phyloP scores from a whole-genome alignment of 768 basidiomycete species.

The Psilocybe sp. region DNA sequence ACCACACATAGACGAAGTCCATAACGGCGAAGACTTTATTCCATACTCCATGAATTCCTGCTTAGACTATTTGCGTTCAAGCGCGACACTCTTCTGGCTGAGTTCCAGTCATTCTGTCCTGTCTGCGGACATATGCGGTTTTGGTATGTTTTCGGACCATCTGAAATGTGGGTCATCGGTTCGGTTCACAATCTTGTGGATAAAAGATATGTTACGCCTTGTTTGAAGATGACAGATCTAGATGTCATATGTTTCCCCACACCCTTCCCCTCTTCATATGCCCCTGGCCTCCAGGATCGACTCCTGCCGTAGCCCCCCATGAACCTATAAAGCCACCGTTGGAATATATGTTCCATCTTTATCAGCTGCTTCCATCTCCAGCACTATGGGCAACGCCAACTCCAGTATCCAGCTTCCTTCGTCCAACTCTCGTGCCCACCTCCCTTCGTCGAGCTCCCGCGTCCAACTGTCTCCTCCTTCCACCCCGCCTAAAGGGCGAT shows the following conservation, averaged over 20 bases:
- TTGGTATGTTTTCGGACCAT: too few species aligned
- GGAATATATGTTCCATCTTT: slow-evolving; percentile 7
- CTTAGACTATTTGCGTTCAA: too few species aligned
- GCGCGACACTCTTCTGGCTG: too few species aligned
- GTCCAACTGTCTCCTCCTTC: slow-evolving; percentile 3
- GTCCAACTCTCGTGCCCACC: too few species aligned
- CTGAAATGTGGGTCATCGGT: too few species aligned
- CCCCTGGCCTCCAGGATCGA: background rate
- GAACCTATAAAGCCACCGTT: slow-evolving; percentile 11
- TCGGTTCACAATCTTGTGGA: too few species aligned
- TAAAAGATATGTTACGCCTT: slow-evolving; percentile 17
- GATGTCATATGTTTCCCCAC: slow-evolving; percentile 15
- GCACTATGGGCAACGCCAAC: slow-evolving; percentile 31
- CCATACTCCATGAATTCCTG: too few species aligned
- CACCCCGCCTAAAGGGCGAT: slow-evolving; percentile 12
- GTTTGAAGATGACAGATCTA: slow-evolving; percentile 25
- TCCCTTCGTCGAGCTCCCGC: too few species aligned
- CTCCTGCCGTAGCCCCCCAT: slow-evolving; percentile 3
- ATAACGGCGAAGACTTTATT: too few species aligned
- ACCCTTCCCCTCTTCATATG: slow-evolving; percentile 12
- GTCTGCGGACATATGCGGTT: too few species aligned
- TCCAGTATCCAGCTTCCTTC: slow-evolving; percentile 15
- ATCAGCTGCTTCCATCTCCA: slow-evolving; percentile 5
- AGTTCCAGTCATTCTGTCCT: too few species aligned
- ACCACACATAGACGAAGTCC: too few species aligned